Evolutionary conservation across 163 green algal species (phyloP), one percentile per base, ranked within the genome.

Genomic region (Coccomyxa subellipsoidea): DNA sequence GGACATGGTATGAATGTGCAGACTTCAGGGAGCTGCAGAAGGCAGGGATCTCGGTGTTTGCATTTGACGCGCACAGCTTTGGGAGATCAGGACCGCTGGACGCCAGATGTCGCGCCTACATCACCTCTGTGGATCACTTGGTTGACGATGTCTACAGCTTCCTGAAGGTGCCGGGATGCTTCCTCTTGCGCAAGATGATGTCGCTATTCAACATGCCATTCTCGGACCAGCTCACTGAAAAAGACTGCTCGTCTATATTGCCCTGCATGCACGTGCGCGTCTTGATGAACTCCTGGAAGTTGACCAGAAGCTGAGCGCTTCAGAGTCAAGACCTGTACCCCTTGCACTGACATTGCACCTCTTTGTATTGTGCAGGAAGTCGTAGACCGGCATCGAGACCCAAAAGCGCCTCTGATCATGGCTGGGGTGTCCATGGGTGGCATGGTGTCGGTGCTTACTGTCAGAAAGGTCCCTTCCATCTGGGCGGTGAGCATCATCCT

Each of bases 31-130:
- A 29, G 2, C 18, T 81, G n/a, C 25, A 32, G 47, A 53, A 81
- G 40, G n/a, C 40, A 72, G 77, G 77, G 9, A 32, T 81, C 77
- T 36, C n/a, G 27, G 77, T 81, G 8, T 81, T 75, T 72, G n/a
- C 35, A n/a, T 72, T 81, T 38, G 77, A 81, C 47, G 77, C 77
- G 23, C 40, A 81, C 77, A 81, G 77, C 77, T 81, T 81, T 29
- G 77, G 77, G 8, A 53, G 47, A 18, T 73, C 40, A 32, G 40
- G 40, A 29, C 77, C 77, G 3, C 7, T 69, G 37, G 47, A 72
- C 8, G 66, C 66, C 66, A 54, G 40, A 0, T 29, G 38, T 27
- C 77, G 77, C 40, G 36, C 40, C 9, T 53, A 71, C 27, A 40
- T 81, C 23, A n/a, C 7, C 25, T 38, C 36, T n/a, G 23, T 47